These are phyloP conservation scores for Rhodamnia rubescens DNA, from an alignment of 345 rosid species.

Conservation along the genomic window DNA sequence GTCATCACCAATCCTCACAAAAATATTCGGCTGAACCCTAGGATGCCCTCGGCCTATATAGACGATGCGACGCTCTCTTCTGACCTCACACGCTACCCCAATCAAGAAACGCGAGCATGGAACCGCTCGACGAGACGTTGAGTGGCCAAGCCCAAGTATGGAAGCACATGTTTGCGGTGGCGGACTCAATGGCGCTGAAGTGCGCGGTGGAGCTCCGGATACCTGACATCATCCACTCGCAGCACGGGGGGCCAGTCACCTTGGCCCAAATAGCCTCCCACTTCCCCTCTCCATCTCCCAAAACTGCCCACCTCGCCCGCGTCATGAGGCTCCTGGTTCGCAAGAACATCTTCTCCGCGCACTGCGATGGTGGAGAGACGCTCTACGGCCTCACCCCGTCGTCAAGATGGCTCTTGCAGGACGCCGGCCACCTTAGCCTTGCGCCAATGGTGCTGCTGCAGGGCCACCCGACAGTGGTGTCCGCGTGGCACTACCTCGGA, in stretches of 20 bases:
- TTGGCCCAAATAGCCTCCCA: conserved; percentile 14
- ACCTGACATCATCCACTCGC: conserved; percentile 16
- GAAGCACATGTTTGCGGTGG: conserved; percentile 6
- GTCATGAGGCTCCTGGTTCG: conserved; percentile 17
- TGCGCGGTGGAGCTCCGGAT: conserved; percentile 18
- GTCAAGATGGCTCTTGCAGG: conserved; percentile 21
- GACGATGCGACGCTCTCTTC: too few relatives aligned
- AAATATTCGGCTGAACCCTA: too few relatives aligned
- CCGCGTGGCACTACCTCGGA: conserved; percentile 12
- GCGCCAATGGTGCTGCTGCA: conserved; percentile 14
- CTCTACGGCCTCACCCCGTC: conserved; percentile 10
- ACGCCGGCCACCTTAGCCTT: conserved; percentile 3
- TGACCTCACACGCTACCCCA: background rate
- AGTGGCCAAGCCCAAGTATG: conserved; percentile 13
- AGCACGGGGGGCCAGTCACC: background rate
- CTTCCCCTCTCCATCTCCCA: background rate
- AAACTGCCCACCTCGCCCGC: conserved; percentile 2
- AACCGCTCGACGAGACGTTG: background rate
- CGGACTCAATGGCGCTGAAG: conserved; percentile 16
- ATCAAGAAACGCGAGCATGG: background rate
- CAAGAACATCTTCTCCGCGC: conserved; percentile 4
- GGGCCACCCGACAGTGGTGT: conserved; percentile 3
- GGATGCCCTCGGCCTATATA: too few relatives aligned
- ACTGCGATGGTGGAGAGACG: conserved; percentile 8
- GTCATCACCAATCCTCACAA: too few relatives aligned